Base-by-base conservation (phyloP, 192 early-diverging fungal species). In the Coemansia sp. region DNA sequence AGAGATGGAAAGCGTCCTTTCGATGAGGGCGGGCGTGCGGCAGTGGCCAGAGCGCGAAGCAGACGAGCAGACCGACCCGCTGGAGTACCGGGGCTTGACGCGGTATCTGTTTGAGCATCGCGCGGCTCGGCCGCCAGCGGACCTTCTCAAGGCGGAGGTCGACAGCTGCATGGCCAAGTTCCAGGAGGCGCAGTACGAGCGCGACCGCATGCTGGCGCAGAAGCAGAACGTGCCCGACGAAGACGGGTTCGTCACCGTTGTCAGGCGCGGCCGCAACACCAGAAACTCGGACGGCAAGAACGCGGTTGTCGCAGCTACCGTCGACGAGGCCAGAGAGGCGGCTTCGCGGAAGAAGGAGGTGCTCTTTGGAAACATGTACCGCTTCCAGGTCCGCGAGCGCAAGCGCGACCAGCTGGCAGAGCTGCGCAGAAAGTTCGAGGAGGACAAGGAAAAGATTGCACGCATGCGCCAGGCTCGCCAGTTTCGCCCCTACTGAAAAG, bases 361-460 rank as follows among this genome's bases (percentile, higher is more conserved):
- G 55, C 24, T 60, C 55, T 82, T 93, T 50, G 84, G 85, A 23
- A 90, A 98, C 82, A 93, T 98, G 86, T 98, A 98, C 72, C 82
- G 93, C 14, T 98, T 98, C 87, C 95, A 98, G 82, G 83, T 93
- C 85, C 85, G 93, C 23, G 93, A 98, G 82, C 83, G 77, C 35
- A 96, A 96, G 76, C 83, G 88, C 48, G 87, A 93, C 71, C 89
- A 97, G 89, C 83, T 95, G 35, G 78, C 82, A 2, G 91, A 95
- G 54, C 76, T 97, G 59, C 89, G 95, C 59, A 85, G 84, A 64
- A 93, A 93, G 69, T 97, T 97, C 60, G 94, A 97, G 69, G 88
- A 95, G 69, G 95, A 97, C 75, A 94, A 93, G 81, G 66, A 82
- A 53, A 85, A 85, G 73, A 92, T 97, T 61, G 89, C 83, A 47